Conservation (phyloP, 257 asterid genomes). For the Solanum clarkiae region DNA sequence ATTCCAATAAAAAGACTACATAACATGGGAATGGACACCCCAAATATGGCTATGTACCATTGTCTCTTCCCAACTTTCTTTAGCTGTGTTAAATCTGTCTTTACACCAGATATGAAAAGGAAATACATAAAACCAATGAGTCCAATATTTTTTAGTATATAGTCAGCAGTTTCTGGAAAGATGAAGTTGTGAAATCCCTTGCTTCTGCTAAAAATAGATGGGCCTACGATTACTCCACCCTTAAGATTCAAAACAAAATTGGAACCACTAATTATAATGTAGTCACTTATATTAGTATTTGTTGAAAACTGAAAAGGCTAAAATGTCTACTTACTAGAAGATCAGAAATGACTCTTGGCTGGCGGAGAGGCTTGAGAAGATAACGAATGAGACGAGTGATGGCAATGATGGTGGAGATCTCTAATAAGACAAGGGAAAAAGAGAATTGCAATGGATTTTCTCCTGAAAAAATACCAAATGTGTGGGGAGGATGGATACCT, state of each 20-base stretch:
- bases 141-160: constrained; percentile 38
- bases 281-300: background rate
- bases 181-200: constrained; percentile 22
- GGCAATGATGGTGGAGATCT: constrained; percentile 15
- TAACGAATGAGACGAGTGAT: constrained; percentile 29
- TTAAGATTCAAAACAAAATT: background rate
- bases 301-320: background rate
- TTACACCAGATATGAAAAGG: constrained; percentile 62
- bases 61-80: constrained; percentile 29
- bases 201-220: constrained; percentile 44
- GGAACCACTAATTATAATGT: background rate
- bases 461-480: constrained; percentile 76
- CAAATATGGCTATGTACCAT: constrained; percentile 35
- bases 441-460: constrained; percentile 47
- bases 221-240: constrained; percentile 82
- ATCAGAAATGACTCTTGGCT: constrained; percentile 49
- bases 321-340: constrained; percentile 10
- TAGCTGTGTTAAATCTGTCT: constrained; percentile 30
- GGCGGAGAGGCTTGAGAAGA: constrained; percentile 66
- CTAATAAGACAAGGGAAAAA: constrained; percentile 41
- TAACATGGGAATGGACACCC: constrained; percentile 22
- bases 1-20: constrained; percentile 17
- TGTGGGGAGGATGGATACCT: constrained; percentile 5
- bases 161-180: constrained; percentile 31
- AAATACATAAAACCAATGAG: constrained; percentile 66